A percentile compares a stretch with the other conserved stretches of the same genome.
phyloP scores from a whole-genome alignment of 306 rosid species.

The Lablab purpureus region DNA sequence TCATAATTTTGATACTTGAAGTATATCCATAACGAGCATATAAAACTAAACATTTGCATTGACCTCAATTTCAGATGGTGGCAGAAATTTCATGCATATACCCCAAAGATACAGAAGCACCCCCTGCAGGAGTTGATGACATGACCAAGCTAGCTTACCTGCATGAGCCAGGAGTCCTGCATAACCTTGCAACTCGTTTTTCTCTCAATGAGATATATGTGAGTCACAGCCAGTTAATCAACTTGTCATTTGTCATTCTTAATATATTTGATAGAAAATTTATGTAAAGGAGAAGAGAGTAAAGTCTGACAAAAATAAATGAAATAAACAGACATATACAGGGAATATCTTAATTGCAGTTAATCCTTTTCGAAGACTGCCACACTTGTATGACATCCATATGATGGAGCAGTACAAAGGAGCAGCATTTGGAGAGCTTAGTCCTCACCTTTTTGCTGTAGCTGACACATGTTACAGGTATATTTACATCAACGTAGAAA shows the following conservation, averaged over 20 bases:
- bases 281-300: conserved; percentile 25
- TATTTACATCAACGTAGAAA: conserved; percentile 37
- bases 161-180: conserved; percentile 84
- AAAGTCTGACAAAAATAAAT: conserved; percentile 42
- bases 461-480: conserved; percentile 92
- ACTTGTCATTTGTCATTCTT: conserved; percentile 1
- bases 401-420: conserved; percentile 95
- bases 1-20: conserved; percentile 37
- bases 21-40: conserved; percentile 24
- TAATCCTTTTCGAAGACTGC: conserved; percentile 84
- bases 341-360: conserved; percentile 91
- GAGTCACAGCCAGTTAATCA: conserved; percentile 48
- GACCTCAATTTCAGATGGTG: conserved; percentile 65
- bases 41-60: conserved; percentile 30
- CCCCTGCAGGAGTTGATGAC: conserved; percentile 92
- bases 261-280: conserved; percentile 12
- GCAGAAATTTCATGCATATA: conserved; percentile 74
- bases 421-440: conserved; percentile 88
- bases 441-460: conserved; percentile 93
- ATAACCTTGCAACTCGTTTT: conserved; percentile 71
- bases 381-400: conserved; percentile 82
- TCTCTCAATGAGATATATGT: conserved; percentile 87
- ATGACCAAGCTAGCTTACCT: conserved; percentile 91
- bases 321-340: conserved; percentile 73
- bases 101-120: conserved; percentile 93